phyloP scores from a whole-genome alignment of 768 basidiomycete genomes.

The Suillus clintonianus region DNA sequence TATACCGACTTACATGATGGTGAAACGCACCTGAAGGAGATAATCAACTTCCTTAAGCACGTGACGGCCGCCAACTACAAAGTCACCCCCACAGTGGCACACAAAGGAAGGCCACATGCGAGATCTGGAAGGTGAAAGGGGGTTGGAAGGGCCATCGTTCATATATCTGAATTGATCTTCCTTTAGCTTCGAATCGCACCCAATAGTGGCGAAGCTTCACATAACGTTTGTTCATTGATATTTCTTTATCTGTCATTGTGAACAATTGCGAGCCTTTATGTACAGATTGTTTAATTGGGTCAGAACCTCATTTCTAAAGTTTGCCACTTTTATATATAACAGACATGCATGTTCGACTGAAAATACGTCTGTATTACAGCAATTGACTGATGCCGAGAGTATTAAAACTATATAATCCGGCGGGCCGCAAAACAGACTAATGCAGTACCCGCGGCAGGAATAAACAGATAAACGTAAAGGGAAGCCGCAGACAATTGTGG shows the following conservation, averaged over 20 bases:
- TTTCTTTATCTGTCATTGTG: not conserved
- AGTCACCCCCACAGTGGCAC: not conserved
- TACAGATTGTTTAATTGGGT: not conserved
- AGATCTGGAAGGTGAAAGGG: not conserved
- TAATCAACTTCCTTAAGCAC: not conserved
- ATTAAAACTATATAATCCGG: not conserved
- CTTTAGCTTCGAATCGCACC: too few species aligned
- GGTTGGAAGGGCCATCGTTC: not conserved
- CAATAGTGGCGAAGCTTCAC: not conserved
- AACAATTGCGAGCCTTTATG: slow-evolving; percentile 2
- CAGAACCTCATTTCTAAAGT: not conserved
- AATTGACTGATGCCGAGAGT: not conserved
- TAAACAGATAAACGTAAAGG: not conserved
- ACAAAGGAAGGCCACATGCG: not conserved
- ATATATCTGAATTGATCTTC: not conserved
- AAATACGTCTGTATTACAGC: not conserved
- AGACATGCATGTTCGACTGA: not conserved
- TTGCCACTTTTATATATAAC: not conserved
- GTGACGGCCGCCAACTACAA: not conserved
- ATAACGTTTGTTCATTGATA: slow-evolving; percentile 5
- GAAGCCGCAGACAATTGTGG: not conserved
- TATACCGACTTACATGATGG: not conserved
- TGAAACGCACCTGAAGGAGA: not conserved
- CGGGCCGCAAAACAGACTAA: not conserved
- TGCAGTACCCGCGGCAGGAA: not conserved